These are phyloP conservation scores for Chrysochromulina tobinii DNA, from an alignment of 78 protist genomes.

Conservation along the genomic window DNA sequence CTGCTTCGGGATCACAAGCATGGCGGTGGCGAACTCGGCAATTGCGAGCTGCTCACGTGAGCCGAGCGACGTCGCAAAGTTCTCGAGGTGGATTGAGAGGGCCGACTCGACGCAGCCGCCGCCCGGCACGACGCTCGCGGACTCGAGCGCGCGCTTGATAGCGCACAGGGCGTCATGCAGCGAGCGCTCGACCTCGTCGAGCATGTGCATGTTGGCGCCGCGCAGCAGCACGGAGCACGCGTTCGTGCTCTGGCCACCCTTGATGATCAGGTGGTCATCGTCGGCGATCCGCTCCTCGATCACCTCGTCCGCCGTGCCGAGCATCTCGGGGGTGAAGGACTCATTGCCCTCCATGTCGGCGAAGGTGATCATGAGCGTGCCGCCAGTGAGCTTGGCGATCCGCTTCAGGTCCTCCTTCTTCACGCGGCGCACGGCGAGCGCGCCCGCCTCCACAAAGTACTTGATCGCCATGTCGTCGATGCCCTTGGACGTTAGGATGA, in stretches of 20 bases:
- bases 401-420: constrained; percentile 89
- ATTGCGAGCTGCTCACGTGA: constrained; percentile 97
- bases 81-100: constrained; percentile 94
- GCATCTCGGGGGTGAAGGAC: constrained; percentile 75
- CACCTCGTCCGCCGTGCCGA: constrained; percentile 81
- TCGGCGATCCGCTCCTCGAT: constrained; percentile 88
- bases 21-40: constrained; percentile 88
- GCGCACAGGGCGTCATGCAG: constrained; percentile 98
- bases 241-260: constrained; percentile 1
- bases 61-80: constrained; percentile 85
- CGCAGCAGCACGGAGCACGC: constrained; percentile 85
- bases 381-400: constrained; percentile 86
- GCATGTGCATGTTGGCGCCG: constrained; percentile 91
- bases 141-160: constrained; percentile 91
- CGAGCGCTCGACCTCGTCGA: constrained; percentile 90
- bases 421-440: constrained; percentile 92
- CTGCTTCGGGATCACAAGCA: constrained; percentile 97
- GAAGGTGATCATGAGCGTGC: constrained; percentile 74
- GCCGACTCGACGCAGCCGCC: constrained; percentile 99
- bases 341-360: constrained; percentile 95
- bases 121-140: constrained; percentile 80
- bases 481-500: constrained; percentile 96
- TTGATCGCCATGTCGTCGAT: constrained; percentile 94
- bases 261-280: constrained; percentile 66
- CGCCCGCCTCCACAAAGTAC: constrained; percentile 93